Percentiles rank a stretch among this genome's conserved stretches.
phyloP scores from a whole-genome alignment of 768 basidiomycete genomes.

The Pisolithus orientalis region DNA sequence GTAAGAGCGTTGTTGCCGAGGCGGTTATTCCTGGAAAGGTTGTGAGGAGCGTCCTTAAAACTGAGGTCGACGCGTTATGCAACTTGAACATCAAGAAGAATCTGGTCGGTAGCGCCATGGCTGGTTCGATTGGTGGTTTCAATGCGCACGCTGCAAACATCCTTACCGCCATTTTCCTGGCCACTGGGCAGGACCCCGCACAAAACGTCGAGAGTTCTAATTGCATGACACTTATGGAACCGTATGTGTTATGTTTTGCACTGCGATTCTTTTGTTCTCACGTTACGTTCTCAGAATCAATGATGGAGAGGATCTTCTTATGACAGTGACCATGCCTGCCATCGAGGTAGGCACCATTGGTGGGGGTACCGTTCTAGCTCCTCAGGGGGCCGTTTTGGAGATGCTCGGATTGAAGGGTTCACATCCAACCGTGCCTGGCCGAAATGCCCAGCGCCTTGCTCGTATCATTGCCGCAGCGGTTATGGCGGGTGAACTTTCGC shows the following conservation, averaged over 20 bases:
- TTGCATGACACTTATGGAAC: slow-evolving; percentile 98
- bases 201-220: slow-evolving; percentile 99
- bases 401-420: slow-evolving; percentile 93
- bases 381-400: slow-evolving; percentile 86
- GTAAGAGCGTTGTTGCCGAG: slow-evolving; percentile 97
- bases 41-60: slow-evolving; percentile 90
- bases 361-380: slow-evolving; percentile 88
- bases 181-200: slow-evolving; percentile 97
- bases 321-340: slow-evolving; percentile 97
- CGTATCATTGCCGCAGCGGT: slow-evolving; percentile 87
- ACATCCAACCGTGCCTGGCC: slow-evolving; percentile 78
- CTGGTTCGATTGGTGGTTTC: slow-evolving; percentile 94
- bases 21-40: slow-evolving; percentile 85
- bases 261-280: slow-evolving; percentile 1
- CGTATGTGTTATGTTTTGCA: slow-evolving; percentile 45
- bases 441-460: slow-evolving; percentile 86
- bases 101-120: slow-evolving; percentile 95
- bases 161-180: slow-evolving; percentile 89
- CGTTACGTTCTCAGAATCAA: slow-evolving; percentile 55
- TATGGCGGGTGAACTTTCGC: slow-evolving; percentile 94
- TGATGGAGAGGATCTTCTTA: slow-evolving; percentile 81
- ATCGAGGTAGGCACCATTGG: slow-evolving; percentile 99
- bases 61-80: slow-evolving; percentile 83
- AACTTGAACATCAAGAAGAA: slow-evolving; percentile 97
- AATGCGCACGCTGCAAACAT: slow-evolving; percentile 99